Conservation (phyloP, 2,329 filamentous ascomycete species). For the Colletotrichum spaethianum region DNA sequence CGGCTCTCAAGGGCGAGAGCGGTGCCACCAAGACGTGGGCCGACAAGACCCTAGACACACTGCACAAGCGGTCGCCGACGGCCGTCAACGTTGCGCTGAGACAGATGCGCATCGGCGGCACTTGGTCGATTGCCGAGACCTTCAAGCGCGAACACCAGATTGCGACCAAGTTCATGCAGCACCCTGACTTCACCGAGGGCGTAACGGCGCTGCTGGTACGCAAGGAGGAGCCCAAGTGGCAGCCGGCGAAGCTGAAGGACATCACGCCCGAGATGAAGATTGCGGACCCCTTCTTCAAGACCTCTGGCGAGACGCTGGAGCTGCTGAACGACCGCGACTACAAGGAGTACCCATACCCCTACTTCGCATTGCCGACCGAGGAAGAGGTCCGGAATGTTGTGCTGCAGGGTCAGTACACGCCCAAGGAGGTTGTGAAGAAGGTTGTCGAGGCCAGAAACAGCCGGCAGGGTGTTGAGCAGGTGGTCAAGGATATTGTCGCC, state of each 20-base stretch:
- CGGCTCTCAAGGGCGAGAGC: conserved; percentile 71
- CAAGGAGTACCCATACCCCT: conserved; percentile 78
- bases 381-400: conserved; percentile 66
- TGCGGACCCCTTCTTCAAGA: conserved; percentile 77
- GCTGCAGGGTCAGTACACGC: conserved; percentile 54
- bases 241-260: conserved; percentile 79
- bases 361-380: conserved; percentile 83
- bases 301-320: conserved; percentile 62
- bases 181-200: conserved; percentile 92
- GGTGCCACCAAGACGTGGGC: conserved; percentile 80
- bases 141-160: conserved; percentile 91
- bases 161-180: conserved; percentile 88
- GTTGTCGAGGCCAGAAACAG: conserved; percentile 72
- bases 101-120: conserved; percentile 82
- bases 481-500: conserved; percentile 77
- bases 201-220: conserved; percentile 85
- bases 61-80: conserved; percentile 86
- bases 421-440: conserved; percentile 72
- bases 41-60: conserved; percentile 79
- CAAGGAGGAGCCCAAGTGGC: conserved; percentile 81
- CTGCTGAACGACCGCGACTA: conserved; percentile 77
- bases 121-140: conserved; percentile 87
- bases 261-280: conserved; percentile 70
- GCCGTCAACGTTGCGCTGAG: conserved; percentile 86
- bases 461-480: conserved; percentile 78